A percentile compares a stretch with the other conserved stretches of the same genome.
Conservation (phyloP, 31 red algal genomes). For the Asparagopsis taxiformis region DNA sequence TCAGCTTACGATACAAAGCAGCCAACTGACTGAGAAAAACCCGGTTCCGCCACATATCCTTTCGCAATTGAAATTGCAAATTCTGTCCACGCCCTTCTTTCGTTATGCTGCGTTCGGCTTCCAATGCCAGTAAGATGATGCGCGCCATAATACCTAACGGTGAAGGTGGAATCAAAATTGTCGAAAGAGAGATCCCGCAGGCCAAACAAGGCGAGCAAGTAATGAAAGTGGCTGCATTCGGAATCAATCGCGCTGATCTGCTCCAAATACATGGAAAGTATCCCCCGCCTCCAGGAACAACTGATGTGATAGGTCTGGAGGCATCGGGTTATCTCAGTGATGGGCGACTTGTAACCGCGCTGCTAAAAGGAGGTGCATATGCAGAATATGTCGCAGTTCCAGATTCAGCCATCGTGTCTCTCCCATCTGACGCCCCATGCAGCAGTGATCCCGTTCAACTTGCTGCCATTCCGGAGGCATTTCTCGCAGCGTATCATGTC, state of each 20-base stretch:
- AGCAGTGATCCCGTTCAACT: slow-evolving; percentile 29
- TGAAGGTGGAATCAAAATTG: slow-evolving; percentile 15
- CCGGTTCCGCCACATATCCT: no score
- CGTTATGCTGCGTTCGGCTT: no score
- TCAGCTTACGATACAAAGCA: no score
- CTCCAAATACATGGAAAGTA: slow-evolving; percentile 83
- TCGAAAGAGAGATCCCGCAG: slow-evolving; percentile 22
- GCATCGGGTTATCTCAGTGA: slow-evolving; percentile 48
- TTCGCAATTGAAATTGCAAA: no score
- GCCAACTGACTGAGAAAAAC: no score
- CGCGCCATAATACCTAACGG: slow-evolving; percentile 43
- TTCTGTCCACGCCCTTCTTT: no score
- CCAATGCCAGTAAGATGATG: slow-evolving; percentile 18
- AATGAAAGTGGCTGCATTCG: slow-evolving; percentile 62
- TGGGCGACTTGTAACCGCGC: slow-evolving; percentile 70
- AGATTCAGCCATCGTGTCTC: slow-evolving; percentile 38
- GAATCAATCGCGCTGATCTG: slow-evolving; percentile 95
- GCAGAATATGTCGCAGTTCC: slow-evolving; percentile 80
- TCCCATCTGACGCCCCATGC: slow-evolving; percentile 33
- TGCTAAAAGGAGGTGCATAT: slow-evolving; percentile 91
- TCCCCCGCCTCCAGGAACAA: slow-evolving; percentile 86
- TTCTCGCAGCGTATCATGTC: slow-evolving; percentile 90
- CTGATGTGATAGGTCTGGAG: slow-evolving; percentile 88
- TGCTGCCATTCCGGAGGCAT: slow-evolving; percentile 92
- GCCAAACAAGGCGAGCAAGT: slow-evolving; percentile 46